phyloP scores from a whole-genome alignment of 805 yeast species.

The Debaryomyces prosopidis region DNA sequence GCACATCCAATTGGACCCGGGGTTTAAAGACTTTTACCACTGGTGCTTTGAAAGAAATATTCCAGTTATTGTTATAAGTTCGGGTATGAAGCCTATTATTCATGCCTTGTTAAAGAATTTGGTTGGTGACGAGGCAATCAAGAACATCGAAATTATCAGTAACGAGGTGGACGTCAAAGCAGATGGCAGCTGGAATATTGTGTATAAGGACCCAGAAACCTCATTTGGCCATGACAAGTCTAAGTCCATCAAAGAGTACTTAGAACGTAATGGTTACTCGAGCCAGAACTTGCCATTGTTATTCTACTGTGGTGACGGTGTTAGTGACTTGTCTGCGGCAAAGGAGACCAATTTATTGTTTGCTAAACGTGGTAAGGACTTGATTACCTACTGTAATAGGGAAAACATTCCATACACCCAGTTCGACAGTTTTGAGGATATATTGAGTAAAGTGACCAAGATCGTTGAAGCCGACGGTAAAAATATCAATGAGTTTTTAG shows the following conservation, averaged over 20 bases:
- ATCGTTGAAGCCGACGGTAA: slow-evolving; percentile 44
- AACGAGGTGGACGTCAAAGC: slow-evolving; percentile 64
- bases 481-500: slow-evolving; percentile 21
- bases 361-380: slow-evolving; percentile 90
- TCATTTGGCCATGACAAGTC: slow-evolving; percentile 96
- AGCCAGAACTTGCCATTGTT: slow-evolving; percentile 52
- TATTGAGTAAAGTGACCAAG: slow-evolving; percentile 57
- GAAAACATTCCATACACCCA: slow-evolving; percentile 84
- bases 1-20: slow-evolving; percentile 80
- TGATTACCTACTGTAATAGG: slow-evolving; percentile 78
- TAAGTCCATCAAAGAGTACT: slow-evolving; percentile 62
- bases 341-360: slow-evolving; percentile 90
- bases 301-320: slow-evolving; percentile 98
- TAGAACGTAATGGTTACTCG: slow-evolving; percentile 27
- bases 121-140: slow-evolving; percentile 74
- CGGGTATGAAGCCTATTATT: slow-evolving; percentile 94
- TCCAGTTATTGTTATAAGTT: slow-evolving; percentile 84
- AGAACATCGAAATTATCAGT: slow-evolving; percentile 75
- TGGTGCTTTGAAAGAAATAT: slow-evolving; percentile 74
- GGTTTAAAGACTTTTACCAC: slow-evolving; percentile 76
- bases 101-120: slow-evolving; percentile 70
- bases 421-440: slow-evolving; percentile 75
- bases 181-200: slow-evolving; percentile 76
- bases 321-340: slow-evolving; percentile 92
- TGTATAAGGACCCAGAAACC: slow-evolving; percentile 77